These are phyloP conservation scores for Rubroshorea leprosula DNA, from an alignment of 345 rosid genomes.

Conservation along the genomic window DNA sequence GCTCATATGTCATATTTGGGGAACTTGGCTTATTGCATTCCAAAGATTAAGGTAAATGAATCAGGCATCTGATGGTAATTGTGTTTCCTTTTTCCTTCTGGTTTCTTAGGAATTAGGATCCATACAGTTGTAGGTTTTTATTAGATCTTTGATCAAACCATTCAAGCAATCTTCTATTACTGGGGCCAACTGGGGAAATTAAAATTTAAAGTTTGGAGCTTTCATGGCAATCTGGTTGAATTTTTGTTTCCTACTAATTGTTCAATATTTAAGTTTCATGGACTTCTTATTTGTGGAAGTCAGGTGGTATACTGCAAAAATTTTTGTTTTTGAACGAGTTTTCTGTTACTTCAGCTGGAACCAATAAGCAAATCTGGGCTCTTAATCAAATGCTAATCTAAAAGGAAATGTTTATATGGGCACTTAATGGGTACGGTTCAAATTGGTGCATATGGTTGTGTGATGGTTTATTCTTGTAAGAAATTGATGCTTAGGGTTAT, in stretches of 20 bases:
- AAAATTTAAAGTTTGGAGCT: not conserved
- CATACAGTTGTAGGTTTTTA: not conserved
- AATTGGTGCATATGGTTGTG: not conserved
- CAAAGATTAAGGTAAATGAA: slow-evolving; percentile 54
- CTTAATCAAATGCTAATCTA: not conserved
- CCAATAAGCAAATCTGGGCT: not conserved
- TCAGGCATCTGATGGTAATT: not conserved
- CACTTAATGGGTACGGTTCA: not conserved
- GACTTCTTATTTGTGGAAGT: not conserved
- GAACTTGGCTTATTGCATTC: slow-evolving; percentile 68
- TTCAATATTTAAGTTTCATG: not conserved
- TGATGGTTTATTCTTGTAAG: not conserved
- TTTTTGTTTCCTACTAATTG: not conserved
- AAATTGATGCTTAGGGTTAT: not conserved
- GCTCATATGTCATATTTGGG: slow-evolving; percentile 79
- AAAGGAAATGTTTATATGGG: not conserved
- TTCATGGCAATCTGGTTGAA: too few species aligned
- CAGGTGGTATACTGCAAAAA: not conserved
- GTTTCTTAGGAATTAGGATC: not conserved
- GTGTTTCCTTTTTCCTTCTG: not conserved
- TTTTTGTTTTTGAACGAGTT: not conserved
- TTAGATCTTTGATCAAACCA: not conserved
- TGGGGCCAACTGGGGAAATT: not conserved
- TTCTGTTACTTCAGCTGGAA: not conserved
- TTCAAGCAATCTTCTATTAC: not conserved